A percentile compares a stretch with the other conserved stretches of the same genome.
Conservation (phyloP, 305 asterid species). For the Fraxinus latifolia region DNA sequence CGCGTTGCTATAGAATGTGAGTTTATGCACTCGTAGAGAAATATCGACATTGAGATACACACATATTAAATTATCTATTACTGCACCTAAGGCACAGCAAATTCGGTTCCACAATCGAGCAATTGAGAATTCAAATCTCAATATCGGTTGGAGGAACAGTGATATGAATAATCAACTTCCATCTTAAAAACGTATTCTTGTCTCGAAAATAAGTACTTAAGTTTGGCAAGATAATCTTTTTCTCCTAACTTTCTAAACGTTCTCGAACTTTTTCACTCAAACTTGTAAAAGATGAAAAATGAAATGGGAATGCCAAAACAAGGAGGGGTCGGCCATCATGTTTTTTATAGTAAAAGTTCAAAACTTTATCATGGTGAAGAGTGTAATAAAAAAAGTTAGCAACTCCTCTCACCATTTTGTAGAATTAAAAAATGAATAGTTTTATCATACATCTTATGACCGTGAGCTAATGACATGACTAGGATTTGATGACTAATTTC, state of each 20-base stretch:
- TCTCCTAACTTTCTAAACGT: neutral
- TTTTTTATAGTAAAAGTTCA: neutral
- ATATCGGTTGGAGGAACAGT: constrained; percentile 28
- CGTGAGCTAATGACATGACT: too few species aligned
- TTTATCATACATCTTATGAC: too few species aligned
- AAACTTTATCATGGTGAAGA: neutral
- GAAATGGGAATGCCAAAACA: neutral
- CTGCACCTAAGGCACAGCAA: neutral
- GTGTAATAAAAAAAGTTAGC: neutral
- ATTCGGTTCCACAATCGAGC: constrained; percentile 28
- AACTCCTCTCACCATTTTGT: neutral
- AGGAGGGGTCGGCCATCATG: neutral
- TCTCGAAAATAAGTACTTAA: neutral
- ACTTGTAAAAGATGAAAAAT: neutral
- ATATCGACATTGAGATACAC: neutral
- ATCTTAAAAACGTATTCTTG: neutral
- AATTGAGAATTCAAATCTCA: constrained; percentile 38
- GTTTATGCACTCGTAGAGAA: neutral
- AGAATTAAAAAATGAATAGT: too few species aligned
- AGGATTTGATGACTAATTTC: too few species aligned
- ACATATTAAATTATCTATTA: neutral
- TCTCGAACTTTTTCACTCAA: neutral
- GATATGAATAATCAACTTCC: neutral
- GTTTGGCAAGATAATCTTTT: neutral
- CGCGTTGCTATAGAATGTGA: neutral